phyloP scores from a whole-genome alignment of 1,284 basidiomycete genomes.

The Microbotryum violaceum region DNA sequence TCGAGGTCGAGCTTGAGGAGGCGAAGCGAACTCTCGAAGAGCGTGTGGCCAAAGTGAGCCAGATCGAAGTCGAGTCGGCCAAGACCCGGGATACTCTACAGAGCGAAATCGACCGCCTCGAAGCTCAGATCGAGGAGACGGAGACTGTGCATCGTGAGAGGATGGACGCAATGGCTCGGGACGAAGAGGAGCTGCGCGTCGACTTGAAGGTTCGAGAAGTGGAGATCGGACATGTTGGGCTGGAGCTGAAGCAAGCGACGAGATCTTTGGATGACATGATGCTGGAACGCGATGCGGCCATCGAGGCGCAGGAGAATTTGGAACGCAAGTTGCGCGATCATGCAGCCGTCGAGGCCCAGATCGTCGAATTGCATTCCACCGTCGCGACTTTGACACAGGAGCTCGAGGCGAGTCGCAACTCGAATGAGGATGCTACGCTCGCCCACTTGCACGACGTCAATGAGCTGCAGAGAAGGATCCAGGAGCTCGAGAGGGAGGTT shows the following conservation, averaged over 20 bases:
- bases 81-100: not conserved
- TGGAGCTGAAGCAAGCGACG: not conserved
- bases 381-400: not conserved
- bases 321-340: too few species aligned
- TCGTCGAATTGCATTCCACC: slow-evolving; percentile 2
- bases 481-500: slow-evolving; percentile 9
- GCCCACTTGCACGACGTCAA: slow-evolving; percentile 5
- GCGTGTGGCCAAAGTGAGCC: not conserved
- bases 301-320: too few species aligned
- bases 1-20: not conserved
- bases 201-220: not conserved
- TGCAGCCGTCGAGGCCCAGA: not conserved
- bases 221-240: not conserved
- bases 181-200: not conserved
- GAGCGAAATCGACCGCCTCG: too few species aligned
- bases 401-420: slow-evolving; percentile 12
- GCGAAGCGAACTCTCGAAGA: not conserved
- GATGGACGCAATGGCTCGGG: too few species aligned
- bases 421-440: slow-evolving; percentile 10
- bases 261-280: not conserved
- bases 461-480: slow-evolving; percentile 8
- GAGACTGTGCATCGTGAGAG: too few species aligned
- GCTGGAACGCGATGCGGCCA: too few species aligned
- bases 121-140: not conserved
- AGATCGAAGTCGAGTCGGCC: not conserved